Conservation (phyloP, 2,329 filamentous ascomycete species). For the Penicillium sp. region DNA sequence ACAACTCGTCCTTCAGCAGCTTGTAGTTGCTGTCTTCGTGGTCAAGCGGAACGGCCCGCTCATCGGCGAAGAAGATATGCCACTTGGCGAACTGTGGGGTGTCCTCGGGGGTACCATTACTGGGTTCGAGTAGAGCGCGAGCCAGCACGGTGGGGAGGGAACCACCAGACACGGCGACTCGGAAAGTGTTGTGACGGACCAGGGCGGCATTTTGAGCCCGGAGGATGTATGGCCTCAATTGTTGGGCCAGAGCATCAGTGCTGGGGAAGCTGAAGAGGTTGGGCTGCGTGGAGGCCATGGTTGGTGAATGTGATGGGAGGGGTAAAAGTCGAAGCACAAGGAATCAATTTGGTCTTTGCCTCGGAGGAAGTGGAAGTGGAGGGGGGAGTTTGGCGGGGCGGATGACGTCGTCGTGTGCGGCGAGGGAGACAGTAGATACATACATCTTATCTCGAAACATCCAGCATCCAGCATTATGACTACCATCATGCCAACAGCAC, state of each 20-base stretch:
- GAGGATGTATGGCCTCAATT: constrained; percentile 81
- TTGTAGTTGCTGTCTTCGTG: constrained; percentile 94
- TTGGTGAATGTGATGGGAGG: constrained; percentile 14
- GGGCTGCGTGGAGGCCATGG: constrained; percentile 49
- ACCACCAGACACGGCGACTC: constrained; percentile 90
- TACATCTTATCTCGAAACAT: no score
- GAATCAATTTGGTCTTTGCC: no score
- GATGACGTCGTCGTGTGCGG: no score
- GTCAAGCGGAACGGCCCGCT: constrained; percentile 89
- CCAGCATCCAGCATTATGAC: no score
- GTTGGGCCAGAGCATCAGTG: constrained; percentile 70
- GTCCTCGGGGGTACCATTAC: constrained; percentile 60
- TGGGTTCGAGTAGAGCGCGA: constrained; percentile 71
- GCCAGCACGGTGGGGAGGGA: constrained; percentile 89
- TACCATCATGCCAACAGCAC: no score
- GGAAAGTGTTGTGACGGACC: constrained; percentile 80
- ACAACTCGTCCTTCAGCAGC: constrained; percentile 81
- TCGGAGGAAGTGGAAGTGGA: background rate
- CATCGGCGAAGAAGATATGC: constrained; percentile 99
- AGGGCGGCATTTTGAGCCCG: constrained; percentile 80
- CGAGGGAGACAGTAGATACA: no score
- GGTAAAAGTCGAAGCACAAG: background rate
- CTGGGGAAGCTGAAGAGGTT: constrained; percentile 80
- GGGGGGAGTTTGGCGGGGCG: no score
- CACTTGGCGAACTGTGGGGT: constrained; percentile 79